Percentiles rank a stretch among this genome's conserved stretches.
Evolutionary conservation across 306 rosid species (phyloP).

Genomic region (Inga oerstediana): DNA sequence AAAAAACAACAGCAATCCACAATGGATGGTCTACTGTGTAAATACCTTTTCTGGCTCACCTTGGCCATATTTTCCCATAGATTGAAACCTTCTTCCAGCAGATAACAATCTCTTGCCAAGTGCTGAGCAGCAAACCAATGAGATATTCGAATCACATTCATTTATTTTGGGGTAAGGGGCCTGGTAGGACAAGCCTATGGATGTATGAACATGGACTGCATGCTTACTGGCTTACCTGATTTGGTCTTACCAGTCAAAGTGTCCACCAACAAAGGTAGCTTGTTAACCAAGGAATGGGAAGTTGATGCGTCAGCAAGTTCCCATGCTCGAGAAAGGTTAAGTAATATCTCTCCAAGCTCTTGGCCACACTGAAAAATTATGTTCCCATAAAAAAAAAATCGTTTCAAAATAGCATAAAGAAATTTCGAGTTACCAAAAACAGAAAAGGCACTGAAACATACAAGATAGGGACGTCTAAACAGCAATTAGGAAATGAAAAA

Average conservation of each 20-base stretch:
- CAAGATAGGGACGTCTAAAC: neutral
- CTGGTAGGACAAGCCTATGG: constrained; percentile 22
- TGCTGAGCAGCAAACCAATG: constrained; percentile 53
- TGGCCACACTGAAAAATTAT: constrained; percentile 70
- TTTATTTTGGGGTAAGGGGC: neutral
- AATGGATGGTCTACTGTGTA: constrained; percentile 31
- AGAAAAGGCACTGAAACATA: constrained; percentile 1
- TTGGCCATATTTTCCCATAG: constrained; percentile 94
- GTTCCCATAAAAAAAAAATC: neutral
- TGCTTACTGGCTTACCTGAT: constrained; percentile 62
- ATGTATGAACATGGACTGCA: constrained; percentile 20
- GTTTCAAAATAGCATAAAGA: neutral
- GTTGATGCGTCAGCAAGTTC: constrained; percentile 81
- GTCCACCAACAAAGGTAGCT: constrained; percentile 62
- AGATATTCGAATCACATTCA: constrained; percentile 34
- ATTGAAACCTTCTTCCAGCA: constrained; percentile 88
- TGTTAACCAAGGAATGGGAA: constrained; percentile 62
- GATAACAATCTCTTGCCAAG: constrained; percentile 84
- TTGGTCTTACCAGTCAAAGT: constrained; percentile 63
- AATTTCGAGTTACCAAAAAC: constrained; percentile 13
- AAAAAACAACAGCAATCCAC: constrained; percentile 3
- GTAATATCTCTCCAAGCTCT: constrained; percentile 79
- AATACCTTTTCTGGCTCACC: constrained; percentile 90
- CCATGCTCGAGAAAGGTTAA: constrained; percentile 90
- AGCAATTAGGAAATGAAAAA: neutral